phyloP scores from a whole-genome alignment of 306 rosid genomes.

The Canavalia ensiformis region DNA sequence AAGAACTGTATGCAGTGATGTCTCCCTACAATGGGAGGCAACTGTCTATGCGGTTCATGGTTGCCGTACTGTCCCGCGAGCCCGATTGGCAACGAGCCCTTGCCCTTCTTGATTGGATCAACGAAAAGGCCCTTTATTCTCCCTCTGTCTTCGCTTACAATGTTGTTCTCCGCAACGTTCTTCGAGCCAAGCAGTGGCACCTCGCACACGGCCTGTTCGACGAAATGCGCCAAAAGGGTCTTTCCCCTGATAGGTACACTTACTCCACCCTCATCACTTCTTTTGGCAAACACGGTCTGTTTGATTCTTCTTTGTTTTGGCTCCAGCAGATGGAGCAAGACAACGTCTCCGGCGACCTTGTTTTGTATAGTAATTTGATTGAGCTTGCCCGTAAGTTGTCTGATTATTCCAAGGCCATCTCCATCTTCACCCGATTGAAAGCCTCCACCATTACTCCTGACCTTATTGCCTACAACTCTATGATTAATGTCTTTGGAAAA shows the following conservation, averaged over 20 bases:
- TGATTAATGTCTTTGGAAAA: slow-evolving; percentile 92
- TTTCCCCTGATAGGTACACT: slow-evolving; percentile 91
- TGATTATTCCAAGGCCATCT: slow-evolving; percentile 89
- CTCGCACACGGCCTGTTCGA: slow-evolving; percentile 92
- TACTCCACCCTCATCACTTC: slow-evolving; percentile 86
- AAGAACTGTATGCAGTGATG: slow-evolving; percentile 68
- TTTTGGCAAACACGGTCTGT: slow-evolving; percentile 85
- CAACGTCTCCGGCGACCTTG: slow-evolving; percentile 85
- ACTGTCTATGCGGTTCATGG: slow-evolving; percentile 88
- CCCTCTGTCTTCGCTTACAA: slow-evolving; percentile 88
- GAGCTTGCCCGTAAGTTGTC: slow-evolving; percentile 83
- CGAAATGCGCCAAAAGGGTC: slow-evolving; percentile 87
- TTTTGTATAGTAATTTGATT: slow-evolving; percentile 82
- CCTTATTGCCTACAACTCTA: slow-evolving; percentile 78
- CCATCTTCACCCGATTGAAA: slow-evolving; percentile 76
- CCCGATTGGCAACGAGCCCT: slow-evolving; percentile 89
- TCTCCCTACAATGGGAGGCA: slow-evolving; percentile 70
- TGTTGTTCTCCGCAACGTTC: slow-evolving; percentile 83
- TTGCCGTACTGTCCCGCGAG: slow-evolving; percentile 79
- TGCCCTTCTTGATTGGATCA: slow-evolving; percentile 89
- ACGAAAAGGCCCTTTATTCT: slow-evolving; percentile 77
- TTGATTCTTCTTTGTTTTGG: slow-evolving; percentile 91
- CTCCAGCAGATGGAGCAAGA: slow-evolving; percentile 93
- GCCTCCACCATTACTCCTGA: slow-evolving; percentile 71
- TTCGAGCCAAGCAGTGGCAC: slow-evolving; percentile 81